A percentile compares a stretch with the other conserved stretches of the same genome.
Conservation (phyloP, 805 yeast genomes). For the Suhomyces vadensis region DNA sequence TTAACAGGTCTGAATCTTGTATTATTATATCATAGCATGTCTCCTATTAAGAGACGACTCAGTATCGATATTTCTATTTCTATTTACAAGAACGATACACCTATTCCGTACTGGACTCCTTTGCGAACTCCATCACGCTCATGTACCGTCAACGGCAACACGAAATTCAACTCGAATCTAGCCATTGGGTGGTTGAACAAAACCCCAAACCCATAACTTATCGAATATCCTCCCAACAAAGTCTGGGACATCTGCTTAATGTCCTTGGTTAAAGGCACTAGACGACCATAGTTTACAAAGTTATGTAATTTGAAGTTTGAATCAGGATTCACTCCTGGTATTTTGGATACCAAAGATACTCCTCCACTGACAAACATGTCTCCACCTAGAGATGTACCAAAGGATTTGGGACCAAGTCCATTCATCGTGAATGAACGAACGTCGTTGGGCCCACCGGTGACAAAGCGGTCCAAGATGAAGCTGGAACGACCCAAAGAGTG, state of each 20-base stretch:
- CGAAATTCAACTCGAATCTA: slow-evolving; percentile 57
- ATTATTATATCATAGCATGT: background rate
- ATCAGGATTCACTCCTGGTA: slow-evolving; percentile 44
- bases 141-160: slow-evolving; percentile 47
- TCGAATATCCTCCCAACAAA: slow-evolving; percentile 26
- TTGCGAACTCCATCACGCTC: slow-evolving; percentile 49
- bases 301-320: slow-evolving; percentile 51
- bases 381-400: slow-evolving; percentile 53
- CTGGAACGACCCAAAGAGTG: slow-evolving; percentile 19
- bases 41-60: background rate
- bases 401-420: slow-evolving; percentile 57
- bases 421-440: slow-evolving; percentile 52
- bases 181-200: slow-evolving; percentile 59
- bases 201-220: slow-evolving; percentile 50
- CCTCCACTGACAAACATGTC: slow-evolving; percentile 51
- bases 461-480: slow-evolving; percentile 52
- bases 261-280: slow-evolving; percentile 20
- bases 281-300: slow-evolving; percentile 50
- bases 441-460: slow-evolving; percentile 62
- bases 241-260: slow-evolving; percentile 6
- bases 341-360: slow-evolving; percentile 40
- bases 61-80: background rate
- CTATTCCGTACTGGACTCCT: slow-evolving; percentile 61
- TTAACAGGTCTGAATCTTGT: no score
- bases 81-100: slow-evolving; percentile 52